Evolutionary conservation across 1,284 basidiomycete genomes (phyloP).

Genomic region (Trichosporon coremiiforme): DNA sequence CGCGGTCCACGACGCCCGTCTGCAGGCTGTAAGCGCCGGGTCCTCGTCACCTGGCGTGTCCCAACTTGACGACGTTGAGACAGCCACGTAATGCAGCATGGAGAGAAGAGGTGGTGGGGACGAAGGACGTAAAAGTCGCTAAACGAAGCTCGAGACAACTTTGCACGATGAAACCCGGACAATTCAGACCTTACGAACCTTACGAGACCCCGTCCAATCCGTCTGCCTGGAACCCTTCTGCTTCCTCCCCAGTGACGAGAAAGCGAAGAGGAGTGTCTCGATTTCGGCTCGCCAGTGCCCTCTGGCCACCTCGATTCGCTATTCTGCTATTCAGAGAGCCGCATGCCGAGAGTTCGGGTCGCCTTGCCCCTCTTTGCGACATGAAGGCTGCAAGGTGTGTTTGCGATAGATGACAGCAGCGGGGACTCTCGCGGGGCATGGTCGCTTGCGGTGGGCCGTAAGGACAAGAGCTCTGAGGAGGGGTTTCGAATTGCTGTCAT

Average conservation of each 20-base stretch:
- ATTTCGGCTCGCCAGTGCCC: neutral
- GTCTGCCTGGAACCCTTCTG: neutral
- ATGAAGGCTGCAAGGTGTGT: neutral
- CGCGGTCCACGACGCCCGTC: neutral
- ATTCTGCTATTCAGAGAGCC: neutral
- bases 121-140: neutral
- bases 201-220: neutral
- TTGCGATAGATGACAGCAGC: neutral
- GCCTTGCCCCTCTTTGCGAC: neutral
- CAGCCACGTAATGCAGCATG: neutral
- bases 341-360: neutral
- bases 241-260: neutral
- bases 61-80: neutral
- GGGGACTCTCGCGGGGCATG: neutral
- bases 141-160: neutral
- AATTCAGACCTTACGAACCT: constrained; percentile 3
- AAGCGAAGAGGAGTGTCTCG: neutral
- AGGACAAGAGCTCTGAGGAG: neutral
- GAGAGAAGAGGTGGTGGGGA: neutral
- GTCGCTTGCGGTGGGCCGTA: too few species aligned
- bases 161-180: neutral
- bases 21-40: neutral
- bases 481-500: neutral
- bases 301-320: neutral
- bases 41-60: neutral